These are phyloP conservation scores for Phylloporus rhodoxanthus DNA, from an alignment of 768 basidiomycete species.

Conservation along the genomic window DNA sequence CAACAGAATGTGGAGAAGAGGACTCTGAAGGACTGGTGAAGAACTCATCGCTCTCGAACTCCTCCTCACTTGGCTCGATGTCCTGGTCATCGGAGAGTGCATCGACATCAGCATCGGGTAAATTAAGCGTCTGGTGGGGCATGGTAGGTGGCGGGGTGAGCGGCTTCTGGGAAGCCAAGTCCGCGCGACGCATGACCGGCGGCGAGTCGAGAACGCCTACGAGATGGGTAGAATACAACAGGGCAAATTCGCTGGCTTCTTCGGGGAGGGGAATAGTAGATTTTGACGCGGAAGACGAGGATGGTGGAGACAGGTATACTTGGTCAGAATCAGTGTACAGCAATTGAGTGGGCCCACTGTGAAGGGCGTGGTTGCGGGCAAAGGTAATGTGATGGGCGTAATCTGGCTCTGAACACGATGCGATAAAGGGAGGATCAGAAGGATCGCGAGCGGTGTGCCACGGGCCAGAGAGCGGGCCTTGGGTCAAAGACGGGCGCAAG, in stretches of 20 bases:
- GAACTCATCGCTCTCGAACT: conserved; percentile 19
- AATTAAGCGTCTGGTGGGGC: conserved; percentile 30
- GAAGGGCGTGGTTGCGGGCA: conserved; percentile 12
- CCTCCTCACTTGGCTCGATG: conserved; percentile 12
- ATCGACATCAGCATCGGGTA: conserved; percentile 34
- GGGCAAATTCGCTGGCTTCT: conserved; percentile 14
- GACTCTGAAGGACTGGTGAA: conserved; percentile 7
- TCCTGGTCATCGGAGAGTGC: conserved; percentile 9
- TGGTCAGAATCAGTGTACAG: conserved; percentile 17
- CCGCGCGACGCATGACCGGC: conserved; percentile 28
- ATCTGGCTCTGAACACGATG: conserved; percentile 10
- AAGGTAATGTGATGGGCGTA: conserved; percentile 12
- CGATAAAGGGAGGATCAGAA: conserved; percentile 23
- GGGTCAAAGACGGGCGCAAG: conserved; percentile 14
- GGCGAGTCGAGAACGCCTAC: conserved; percentile 34
- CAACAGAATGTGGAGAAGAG: conserved; percentile 14
- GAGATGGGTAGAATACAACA: conserved; percentile 24
- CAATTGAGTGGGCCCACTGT: conserved; percentile 7
- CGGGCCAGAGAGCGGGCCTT: conserved; percentile 9
- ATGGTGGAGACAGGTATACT: conserved; percentile 28
- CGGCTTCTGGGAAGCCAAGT: conserved; percentile 27
- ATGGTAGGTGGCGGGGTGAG: conserved; percentile 42
- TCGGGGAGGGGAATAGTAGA: conserved; percentile 23
- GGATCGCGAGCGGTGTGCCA: conserved; percentile 20
- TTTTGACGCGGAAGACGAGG: conserved; percentile 23